A percentile compares a stretch with the other conserved stretches of the same genome.
These are phyloP conservation scores for Tulasnella sp. DNA, from an alignment of 768 basidiomycete genomes.

Conservation along the genomic window DNA sequence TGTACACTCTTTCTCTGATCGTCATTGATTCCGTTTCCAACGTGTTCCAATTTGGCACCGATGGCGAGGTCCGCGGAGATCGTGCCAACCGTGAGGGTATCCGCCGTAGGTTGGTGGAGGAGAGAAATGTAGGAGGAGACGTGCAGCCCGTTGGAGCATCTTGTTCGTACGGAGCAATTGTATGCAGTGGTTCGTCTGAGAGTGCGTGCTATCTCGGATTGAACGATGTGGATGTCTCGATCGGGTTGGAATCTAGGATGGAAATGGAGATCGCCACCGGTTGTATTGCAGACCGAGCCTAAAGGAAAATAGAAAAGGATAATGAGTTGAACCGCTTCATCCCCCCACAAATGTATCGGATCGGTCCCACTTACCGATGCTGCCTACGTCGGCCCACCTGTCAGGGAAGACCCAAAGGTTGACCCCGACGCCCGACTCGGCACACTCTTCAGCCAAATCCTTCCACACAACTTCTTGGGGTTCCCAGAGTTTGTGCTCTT, in stretches of 20 bases:
- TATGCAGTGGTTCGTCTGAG: constrained; percentile 68
- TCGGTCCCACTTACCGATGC: constrained; percentile 55
- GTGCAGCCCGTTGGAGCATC: constrained; percentile 77
- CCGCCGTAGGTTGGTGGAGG: constrained; percentile 18
- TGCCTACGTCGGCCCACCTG: constrained; percentile 79
- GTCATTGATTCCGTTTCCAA: constrained; percentile 42
- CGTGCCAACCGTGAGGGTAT: constrained; percentile 63
- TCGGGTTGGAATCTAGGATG: constrained; percentile 79
- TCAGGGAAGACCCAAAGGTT: constrained; percentile 81
- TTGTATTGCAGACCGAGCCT: constrained; percentile 64
- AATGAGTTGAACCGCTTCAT: constrained; percentile 3
- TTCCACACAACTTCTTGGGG: constrained; percentile 79
- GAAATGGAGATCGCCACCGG: constrained; percentile 89
- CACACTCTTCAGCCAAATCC: constrained; percentile 80
- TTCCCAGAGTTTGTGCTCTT: constrained; percentile 74
- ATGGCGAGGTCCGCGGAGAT: constrained; percentile 81
- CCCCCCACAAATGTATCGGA: too few species aligned
- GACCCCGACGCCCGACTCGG: constrained; percentile 84
- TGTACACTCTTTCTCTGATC: constrained; percentile 69
- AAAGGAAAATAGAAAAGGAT: neutral
- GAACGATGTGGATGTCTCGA: constrained; percentile 60
- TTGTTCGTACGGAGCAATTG: constrained; percentile 73
- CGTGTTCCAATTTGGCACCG: constrained; percentile 69
- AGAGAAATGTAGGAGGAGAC: constrained; percentile 54
- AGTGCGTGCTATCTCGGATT: constrained; percentile 72